Percentiles rank a stretch among this genome's conserved stretches.
phyloP scores from a whole-genome alignment of 768 basidiomycete species.

The Pholiota conissans region DNA sequence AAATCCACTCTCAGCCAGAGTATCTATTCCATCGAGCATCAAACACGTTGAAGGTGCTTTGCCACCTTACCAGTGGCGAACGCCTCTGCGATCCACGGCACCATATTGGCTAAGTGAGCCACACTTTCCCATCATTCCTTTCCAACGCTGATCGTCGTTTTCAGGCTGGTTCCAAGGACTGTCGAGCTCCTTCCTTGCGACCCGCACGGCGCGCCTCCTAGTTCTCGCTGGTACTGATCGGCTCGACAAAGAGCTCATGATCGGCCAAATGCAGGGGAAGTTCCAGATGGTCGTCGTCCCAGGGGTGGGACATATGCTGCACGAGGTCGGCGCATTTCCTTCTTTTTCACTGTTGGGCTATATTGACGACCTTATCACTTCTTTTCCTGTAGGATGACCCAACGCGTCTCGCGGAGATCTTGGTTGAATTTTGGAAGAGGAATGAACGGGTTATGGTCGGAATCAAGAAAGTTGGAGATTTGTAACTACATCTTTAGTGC shows the following conservation, averaged over 20 bases:
- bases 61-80: conserved; percentile 72
- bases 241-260: conserved; percentile 91
- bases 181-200: conserved; percentile 74
- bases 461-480: conserved; percentile 58
- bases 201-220: conserved; percentile 80
- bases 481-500: conserved; percentile 16
- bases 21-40: conserved; percentile 86
- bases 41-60: conserved; percentile 41
- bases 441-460: conserved; percentile 74
- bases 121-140: not conserved
- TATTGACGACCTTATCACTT: not conserved
- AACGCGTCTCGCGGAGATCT: conserved; percentile 68
- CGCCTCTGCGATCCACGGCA: conserved; percentile 79
- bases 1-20: conserved; percentile 77
- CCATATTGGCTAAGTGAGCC: conserved; percentile 86
- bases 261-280: conserved; percentile 95
- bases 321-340: conserved; percentile 64
- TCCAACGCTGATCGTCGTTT: not conserved
- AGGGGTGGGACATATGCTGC: conserved; percentile 90
- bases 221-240: conserved; percentile 92
- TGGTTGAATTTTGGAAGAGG: conserved; percentile 89
- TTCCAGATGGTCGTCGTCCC: conserved; percentile 91
- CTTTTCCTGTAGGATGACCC: conserved; percentile 76
- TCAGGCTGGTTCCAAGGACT: conserved; percentile 91
- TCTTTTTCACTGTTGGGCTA: not conserved